Evolutionary conservation across 2,329 filamentous ascomycete genomes (phyloP).

Genomic region (Botrytis medusae): DNA sequence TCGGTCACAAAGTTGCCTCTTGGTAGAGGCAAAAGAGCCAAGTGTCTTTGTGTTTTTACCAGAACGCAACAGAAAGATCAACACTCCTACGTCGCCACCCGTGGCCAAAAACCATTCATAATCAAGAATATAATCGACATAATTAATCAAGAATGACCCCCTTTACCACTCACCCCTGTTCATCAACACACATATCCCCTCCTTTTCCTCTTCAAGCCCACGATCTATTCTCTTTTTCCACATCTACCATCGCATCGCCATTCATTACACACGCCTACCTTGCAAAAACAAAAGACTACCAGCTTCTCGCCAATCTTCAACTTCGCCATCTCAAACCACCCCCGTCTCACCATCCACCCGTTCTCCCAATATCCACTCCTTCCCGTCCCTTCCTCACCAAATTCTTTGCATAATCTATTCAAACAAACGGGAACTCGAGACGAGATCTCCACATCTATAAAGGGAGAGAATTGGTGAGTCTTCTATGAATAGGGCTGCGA

Average conservation of each 20-base stretch:
- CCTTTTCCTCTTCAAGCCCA: background rate
- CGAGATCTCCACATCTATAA: too few species aligned
- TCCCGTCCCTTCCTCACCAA: background rate
- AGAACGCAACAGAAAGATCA: background rate
- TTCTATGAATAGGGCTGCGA: background rate
- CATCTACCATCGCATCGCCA: background rate
- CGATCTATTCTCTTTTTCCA: background rate
- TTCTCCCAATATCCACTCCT: background rate
- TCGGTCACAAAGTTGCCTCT: background rate
- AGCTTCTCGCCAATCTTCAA: too few species aligned
- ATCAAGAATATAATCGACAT: background rate
- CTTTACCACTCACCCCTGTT: background rate
- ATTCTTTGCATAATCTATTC: too few species aligned
- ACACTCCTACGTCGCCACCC: background rate
- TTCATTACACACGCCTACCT: background rate
- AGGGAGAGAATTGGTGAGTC: background rate
- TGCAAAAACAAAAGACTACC: background rate
- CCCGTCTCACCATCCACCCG: background rate
- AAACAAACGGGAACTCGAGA: too few species aligned
- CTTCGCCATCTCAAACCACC: background rate
- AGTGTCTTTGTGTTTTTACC: background rate
- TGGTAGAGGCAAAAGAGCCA: background rate
- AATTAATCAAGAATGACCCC: background rate
- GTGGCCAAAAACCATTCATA: background rate
- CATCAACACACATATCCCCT: too few species aligned